These are phyloP conservation scores for Phaffia australis DNA, from an alignment of 768 basidiomycete genomes.

Conservation along the genomic window DNA sequence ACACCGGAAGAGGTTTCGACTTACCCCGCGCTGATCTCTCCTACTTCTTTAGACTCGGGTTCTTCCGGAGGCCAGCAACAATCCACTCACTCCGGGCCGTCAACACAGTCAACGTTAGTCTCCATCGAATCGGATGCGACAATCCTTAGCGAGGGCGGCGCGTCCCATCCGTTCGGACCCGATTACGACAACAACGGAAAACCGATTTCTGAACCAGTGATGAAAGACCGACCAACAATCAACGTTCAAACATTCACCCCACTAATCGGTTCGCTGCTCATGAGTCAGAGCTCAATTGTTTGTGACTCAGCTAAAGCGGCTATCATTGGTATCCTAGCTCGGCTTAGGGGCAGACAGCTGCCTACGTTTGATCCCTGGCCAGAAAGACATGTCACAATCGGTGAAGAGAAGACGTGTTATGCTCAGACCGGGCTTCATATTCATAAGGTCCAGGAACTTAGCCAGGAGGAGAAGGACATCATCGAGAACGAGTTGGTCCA, in stretches of 20 bases:
- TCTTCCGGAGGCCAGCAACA: background rate
- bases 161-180: conserved; percentile 9
- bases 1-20: conserved; percentile 27
- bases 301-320: conserved; percentile 61
- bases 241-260: conserved; percentile 82
- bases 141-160: conserved; percentile 6
- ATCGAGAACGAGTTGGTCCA: conserved; percentile 72
- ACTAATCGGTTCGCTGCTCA: conserved; percentile 73
- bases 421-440: conserved; percentile 36
- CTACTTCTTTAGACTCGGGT: background rate
- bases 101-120: conserved; percentile 3
- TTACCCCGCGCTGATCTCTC: background rate
- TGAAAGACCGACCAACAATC: conserved; percentile 37
- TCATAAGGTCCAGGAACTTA: conserved; percentile 33
- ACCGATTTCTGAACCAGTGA: conserved; percentile 2
- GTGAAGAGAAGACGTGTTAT: conserved; percentile 32
- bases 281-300: conserved; percentile 64
- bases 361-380: conserved; percentile 27
- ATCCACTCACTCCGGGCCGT: background rate
- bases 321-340: conserved; percentile 63
- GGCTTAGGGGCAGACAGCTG: conserved; percentile 55
- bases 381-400: conserved; percentile 33
- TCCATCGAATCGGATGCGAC: conserved; percentile 7
- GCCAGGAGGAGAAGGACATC: conserved; percentile 46
- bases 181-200: conserved; percentile 11